Evolutionary conservation across 2,329 filamentous ascomycete species (phyloP).

Genomic region (Beauveria sp.): DNA sequence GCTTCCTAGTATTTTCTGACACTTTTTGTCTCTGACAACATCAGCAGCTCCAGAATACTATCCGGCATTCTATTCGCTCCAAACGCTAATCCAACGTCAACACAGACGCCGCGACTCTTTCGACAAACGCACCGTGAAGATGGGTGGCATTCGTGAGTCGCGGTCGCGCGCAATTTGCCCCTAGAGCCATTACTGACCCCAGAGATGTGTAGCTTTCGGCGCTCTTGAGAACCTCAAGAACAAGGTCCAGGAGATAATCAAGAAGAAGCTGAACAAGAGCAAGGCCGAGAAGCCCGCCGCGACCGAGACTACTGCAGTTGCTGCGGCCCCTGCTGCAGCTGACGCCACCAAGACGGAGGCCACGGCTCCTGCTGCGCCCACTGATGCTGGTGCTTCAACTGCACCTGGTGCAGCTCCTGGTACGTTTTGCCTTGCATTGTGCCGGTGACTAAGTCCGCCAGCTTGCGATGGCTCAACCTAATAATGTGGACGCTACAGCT

Average conservation of each 20-base stretch:
- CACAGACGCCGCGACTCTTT: neutral
- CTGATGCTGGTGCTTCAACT: conserved; percentile 14
- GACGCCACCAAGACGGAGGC: conserved; percentile 18
- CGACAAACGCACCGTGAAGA: conserved; percentile 23
- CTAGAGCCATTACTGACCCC: neutral
- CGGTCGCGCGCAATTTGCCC: neutral
- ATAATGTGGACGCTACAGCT: conserved; percentile 11
- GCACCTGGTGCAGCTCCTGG: conserved; percentile 12
- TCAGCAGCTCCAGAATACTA: conserved; percentile 1
- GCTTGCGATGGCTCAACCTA: conserved; percentile 4
- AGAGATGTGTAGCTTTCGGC: conserved; percentile 31
- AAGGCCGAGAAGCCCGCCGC: conserved; percentile 17
- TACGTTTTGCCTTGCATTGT: neutral
- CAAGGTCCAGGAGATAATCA: conserved; percentile 48
- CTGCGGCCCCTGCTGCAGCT: conserved; percentile 16
- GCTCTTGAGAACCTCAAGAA: conserved; percentile 48
- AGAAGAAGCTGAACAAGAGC: conserved; percentile 37
- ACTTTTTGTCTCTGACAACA: conserved; percentile 3
- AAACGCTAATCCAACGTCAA: conserved; percentile 15
- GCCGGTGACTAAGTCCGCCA: neutral
- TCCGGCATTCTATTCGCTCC: conserved; percentile 6
- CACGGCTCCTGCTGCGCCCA: conserved; percentile 15
- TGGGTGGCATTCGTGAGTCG: conserved; percentile 47
- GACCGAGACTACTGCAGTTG: conserved; percentile 10
- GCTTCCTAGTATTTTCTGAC: neutral